These are phyloP conservation scores for Ophiostoma sp. DNA, from an alignment of 2,329 filamentous ascomycete species.

Conservation along the genomic window DNA sequence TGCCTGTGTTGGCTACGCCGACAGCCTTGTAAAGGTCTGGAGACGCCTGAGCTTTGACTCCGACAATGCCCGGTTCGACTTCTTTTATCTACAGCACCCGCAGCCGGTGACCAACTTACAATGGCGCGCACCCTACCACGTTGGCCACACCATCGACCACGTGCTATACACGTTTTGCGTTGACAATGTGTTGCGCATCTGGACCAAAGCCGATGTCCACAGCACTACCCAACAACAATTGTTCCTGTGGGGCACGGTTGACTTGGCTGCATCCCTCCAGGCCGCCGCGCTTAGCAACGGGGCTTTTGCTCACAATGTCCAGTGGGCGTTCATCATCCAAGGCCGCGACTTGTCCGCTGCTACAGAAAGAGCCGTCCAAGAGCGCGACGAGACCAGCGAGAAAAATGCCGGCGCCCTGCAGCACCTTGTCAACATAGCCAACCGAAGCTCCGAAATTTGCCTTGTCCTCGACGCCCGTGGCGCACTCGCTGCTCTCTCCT, in stretches of 20 bases:
- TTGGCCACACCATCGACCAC: constrained; percentile 78
- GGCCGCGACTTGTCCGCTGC: constrained; percentile 76
- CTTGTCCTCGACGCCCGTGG: constrained; percentile 81
- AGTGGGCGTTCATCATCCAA: constrained; percentile 79
- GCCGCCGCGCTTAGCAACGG: constrained; percentile 32
- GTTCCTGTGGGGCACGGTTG: constrained; percentile 77
- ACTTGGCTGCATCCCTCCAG: constrained; percentile 71
- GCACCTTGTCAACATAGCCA: constrained; percentile 82
- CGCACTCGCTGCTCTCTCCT: constrained; percentile 86
- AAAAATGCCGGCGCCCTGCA: constrained; percentile 73
- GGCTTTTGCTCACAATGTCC: constrained; percentile 37
- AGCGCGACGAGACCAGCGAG: constrained; percentile 53
- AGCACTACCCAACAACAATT: constrained; percentile 63
- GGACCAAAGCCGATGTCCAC: constrained; percentile 74
- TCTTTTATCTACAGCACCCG: constrained; percentile 86
- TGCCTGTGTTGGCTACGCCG: constrained; percentile 74
- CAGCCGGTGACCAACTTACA: constrained; percentile 75
- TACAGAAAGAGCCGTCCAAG: constrained; percentile 72
- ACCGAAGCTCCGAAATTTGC: constrained; percentile 82
- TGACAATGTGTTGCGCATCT: constrained; percentile 78
- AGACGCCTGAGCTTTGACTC: constrained; percentile 79
- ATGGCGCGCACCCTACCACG: constrained; percentile 78
- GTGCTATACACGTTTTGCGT: constrained; percentile 86
- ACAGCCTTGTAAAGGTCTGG: constrained; percentile 91
- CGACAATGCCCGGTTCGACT: constrained; percentile 83